A percentile compares a stretch with the other conserved stretches of the same genome.
These are phyloP conservation scores for Trichomonas vaginalis DNA, from an alignment of 208 protist genomes.

Conservation along the genomic window DNA sequence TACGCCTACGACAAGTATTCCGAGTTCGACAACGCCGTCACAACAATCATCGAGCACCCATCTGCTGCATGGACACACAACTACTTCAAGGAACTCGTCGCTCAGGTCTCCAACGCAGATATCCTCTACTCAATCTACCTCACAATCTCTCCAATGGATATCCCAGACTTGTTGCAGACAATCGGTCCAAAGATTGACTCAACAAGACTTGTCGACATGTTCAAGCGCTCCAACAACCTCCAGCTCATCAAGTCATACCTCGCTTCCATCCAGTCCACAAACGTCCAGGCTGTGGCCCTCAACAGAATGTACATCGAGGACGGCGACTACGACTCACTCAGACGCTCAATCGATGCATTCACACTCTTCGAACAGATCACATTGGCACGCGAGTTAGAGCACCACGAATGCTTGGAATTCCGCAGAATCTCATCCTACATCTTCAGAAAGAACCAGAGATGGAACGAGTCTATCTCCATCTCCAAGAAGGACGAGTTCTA, in stretches of 20 bases:
- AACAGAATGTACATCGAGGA: conserved; percentile 94
- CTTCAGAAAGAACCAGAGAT: conserved; percentile 59
- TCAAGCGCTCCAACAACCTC: conserved; percentile 57
- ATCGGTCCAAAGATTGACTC: conserved; percentile 80
- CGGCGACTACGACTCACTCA: conserved; percentile 85
- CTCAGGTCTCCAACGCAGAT: conserved; percentile 78
- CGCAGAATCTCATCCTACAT: conserved; percentile 86
- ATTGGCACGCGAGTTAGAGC: conserved; percentile 77
- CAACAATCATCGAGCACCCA: conserved; percentile 88
- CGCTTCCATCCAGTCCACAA: conserved; percentile 62
- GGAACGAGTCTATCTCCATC: conserved; percentile 64
- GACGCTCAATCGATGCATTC: conserved; percentile 72
- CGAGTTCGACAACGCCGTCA: conserved; percentile 89
- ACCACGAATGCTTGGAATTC: conserved; percentile 95
- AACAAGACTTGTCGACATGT: conserved; percentile 72
- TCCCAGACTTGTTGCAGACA: conserved; percentile 81
- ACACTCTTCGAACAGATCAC: conserved; percentile 84
- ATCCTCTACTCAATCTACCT: conserved; percentile 95
- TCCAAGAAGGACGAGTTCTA: conserved; percentile 90
- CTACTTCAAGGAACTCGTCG: conserved; percentile 85
- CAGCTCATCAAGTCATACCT: conserved; percentile 81
- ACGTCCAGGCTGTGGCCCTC: conserved; percentile 66
- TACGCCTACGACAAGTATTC: conserved; percentile 88
- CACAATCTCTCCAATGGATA: conserved; percentile 50
- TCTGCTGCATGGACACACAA: conserved; percentile 85